These are phyloP conservation scores for Suillus bovinus DNA, from an alignment of 768 basidiomycete species.

Conservation along the genomic window DNA sequence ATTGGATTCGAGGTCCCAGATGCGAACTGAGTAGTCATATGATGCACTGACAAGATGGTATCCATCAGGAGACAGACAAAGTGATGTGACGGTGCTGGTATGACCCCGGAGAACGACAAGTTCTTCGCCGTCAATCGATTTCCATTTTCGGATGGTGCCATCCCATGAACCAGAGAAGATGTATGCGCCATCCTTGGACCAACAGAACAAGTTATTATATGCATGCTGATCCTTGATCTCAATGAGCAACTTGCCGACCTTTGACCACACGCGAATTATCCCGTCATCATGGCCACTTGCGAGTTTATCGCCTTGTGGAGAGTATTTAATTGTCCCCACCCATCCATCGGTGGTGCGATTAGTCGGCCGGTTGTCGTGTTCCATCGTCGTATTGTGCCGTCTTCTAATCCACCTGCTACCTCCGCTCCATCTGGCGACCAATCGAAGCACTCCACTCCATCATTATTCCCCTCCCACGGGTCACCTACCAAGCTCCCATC, in stretches of 20 bases:
- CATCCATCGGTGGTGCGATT: background rate
- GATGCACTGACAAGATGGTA: background rate
- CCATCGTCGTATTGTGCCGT: conserved; percentile 17
- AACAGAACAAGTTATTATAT: background rate
- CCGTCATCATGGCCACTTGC: background rate
- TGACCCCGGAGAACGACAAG: background rate
- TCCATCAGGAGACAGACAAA: background rate
- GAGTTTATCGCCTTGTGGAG: background rate
- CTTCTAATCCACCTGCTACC: conserved; percentile 11
- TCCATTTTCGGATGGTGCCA: conserved; percentile 3
- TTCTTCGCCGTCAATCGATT: background rate
- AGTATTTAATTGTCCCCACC: background rate
- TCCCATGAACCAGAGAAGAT: background rate
- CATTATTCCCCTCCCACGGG: background rate
- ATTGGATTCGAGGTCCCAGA: conserved; percentile 2
- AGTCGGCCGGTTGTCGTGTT: conserved; percentile 9
- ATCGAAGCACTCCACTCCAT: conserved; percentile 1
- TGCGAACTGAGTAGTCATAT: background rate
- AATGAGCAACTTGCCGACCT: background rate
- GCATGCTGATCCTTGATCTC: background rate
- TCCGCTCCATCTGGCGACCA: conserved; percentile 12
- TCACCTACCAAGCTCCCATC: background rate
- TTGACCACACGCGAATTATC: background rate
- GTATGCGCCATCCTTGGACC: background rate
- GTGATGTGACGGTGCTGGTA: background rate